Conservation (phyloP, 352 stramenopile genomes). For the Phytophthora sansomeana region DNA sequence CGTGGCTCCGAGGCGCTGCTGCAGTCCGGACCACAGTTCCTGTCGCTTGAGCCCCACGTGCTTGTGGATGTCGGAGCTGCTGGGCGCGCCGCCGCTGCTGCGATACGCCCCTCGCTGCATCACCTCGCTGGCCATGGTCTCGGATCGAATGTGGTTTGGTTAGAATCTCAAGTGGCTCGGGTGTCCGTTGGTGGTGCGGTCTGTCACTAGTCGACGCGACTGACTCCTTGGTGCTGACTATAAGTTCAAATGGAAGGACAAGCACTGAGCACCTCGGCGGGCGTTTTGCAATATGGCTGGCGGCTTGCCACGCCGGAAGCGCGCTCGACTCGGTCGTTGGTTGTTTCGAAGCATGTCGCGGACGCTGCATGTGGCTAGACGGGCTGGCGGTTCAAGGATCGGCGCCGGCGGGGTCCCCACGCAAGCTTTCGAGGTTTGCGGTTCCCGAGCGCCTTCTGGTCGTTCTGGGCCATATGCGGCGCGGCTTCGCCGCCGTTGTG, state of each 20-base stretch:
- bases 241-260: not conserved
- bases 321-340: not conserved
- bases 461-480: slow-evolving; percentile 4
- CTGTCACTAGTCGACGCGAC: slow-evolving; percentile 24
- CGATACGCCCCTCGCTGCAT: slow-evolving; percentile 24
- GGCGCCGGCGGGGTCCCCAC: not conserved
- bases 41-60: slow-evolving; percentile 31
- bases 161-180: not conserved
- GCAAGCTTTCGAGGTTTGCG: slow-evolving; percentile 14
- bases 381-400: slow-evolving; percentile 23
- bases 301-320: not conserved
- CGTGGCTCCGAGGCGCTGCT: slow-evolving; percentile 31
- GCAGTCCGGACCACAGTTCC: slow-evolving; percentile 39
- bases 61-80: slow-evolving; percentile 25
- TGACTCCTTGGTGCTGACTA: slow-evolving; percentile 32
- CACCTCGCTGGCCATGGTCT: slow-evolving; percentile 30
- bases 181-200: slow-evolving; percentile 5
- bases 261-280: not conserved
- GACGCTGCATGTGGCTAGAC: slow-evolving; percentile 16
- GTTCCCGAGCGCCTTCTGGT: slow-evolving; percentile 29
- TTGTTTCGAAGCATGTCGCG: slow-evolving; percentile 29
- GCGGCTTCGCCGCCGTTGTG: not conserved
- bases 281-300: slow-evolving; percentile 1
- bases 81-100: not conserved
- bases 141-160: not conserved